Conservation (phyloP, 768 basidiomycete genomes). For the Epithele typhae region DNA sequence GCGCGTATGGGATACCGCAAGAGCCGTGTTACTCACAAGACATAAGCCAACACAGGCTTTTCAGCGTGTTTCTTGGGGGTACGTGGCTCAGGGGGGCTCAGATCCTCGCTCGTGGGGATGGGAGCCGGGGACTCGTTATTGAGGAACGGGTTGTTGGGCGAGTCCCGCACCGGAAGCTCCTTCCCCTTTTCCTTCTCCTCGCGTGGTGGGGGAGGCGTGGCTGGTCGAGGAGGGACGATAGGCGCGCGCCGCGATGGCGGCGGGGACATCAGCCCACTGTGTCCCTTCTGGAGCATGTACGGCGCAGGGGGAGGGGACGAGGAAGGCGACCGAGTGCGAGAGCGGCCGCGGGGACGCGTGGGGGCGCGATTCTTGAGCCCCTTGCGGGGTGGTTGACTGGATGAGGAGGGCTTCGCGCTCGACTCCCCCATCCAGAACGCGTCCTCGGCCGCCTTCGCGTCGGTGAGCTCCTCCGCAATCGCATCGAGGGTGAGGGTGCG, state of each 20-base stretch:
- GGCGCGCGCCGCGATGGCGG: constrained; percentile 57
- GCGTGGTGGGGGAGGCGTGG: constrained; percentile 24
- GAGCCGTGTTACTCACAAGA: constrained; percentile 51
- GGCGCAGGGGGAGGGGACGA: constrained; percentile 23
- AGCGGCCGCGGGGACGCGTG: constrained; percentile 7
- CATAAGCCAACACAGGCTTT: constrained; percentile 62
- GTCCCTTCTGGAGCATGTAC: constrained; percentile 20
- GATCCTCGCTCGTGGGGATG: constrained; percentile 19
- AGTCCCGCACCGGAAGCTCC: constrained; percentile 45
- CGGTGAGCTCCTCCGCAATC: constrained; percentile 25
- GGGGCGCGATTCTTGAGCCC: constrained; percentile 11
- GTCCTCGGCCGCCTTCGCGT: constrained; percentile 20
- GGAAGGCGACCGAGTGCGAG: constrained; percentile 25
- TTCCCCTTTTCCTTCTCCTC: constrained; percentile 25
- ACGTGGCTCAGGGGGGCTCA: constrained; percentile 28
- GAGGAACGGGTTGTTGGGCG: constrained; percentile 72
- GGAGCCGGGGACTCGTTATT: constrained; percentile 30
- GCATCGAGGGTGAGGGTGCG: constrained; percentile 20
- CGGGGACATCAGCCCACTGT: constrained; percentile 49
- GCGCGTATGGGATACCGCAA: not conserved
- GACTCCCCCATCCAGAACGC: constrained; percentile 24
- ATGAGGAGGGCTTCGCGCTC: not conserved
- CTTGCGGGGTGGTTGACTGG: constrained; percentile 5
- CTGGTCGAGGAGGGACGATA: constrained; percentile 16
- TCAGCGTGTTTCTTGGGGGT: constrained; percentile 44